Conservation (phyloP, 805 yeast genomes). For the Yamadazyma akitaensis region DNA sequence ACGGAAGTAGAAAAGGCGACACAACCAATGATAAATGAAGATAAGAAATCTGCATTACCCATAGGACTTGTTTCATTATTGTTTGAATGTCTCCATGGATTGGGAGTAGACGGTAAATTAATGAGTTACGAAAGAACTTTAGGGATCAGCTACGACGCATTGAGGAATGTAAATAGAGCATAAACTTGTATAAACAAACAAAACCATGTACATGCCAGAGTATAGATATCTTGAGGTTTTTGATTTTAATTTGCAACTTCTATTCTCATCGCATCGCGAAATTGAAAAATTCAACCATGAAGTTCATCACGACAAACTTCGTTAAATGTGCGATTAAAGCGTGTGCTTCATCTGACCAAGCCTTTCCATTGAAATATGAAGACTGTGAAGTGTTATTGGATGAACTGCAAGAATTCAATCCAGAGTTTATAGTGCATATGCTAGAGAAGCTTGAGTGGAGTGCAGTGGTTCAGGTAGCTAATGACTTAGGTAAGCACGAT, state of each 20-base stretch:
- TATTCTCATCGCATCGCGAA: slow-evolving; percentile 11
- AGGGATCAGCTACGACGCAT: background rate
- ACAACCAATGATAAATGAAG: background rate
- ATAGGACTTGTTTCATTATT: slow-evolving; percentile 4
- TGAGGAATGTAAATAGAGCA: slow-evolving; percentile 3
- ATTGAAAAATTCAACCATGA: slow-evolving; percentile 48
- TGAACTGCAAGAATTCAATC: slow-evolving; percentile 70
- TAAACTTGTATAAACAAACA: background rate
- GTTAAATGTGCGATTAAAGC: slow-evolving; percentile 87
- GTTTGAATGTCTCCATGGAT: slow-evolving; percentile 12
- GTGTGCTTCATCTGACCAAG: slow-evolving; percentile 68
- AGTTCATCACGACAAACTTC: slow-evolving; percentile 92
- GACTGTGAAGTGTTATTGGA: slow-evolving; percentile 65
- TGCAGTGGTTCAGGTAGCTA: slow-evolving; percentile 75
- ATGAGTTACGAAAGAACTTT: slow-evolving; percentile 17
- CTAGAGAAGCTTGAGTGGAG: slow-evolving; percentile 85
- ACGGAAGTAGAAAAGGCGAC: background rate
- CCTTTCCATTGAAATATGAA: slow-evolving; percentile 76
- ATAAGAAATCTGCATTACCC: background rate
- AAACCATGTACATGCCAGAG: background rate
- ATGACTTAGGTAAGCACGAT: slow-evolving; percentile 58
- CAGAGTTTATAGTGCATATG: slow-evolving; percentile 74
- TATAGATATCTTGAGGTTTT: too few relatives aligned
- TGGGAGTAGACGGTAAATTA: slow-evolving; percentile 30
- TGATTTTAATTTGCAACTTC: background rate